phyloP scores from a whole-genome alignment of 2,329 filamentous ascomycete genomes.

The Colletotrichum sp. region DNA sequence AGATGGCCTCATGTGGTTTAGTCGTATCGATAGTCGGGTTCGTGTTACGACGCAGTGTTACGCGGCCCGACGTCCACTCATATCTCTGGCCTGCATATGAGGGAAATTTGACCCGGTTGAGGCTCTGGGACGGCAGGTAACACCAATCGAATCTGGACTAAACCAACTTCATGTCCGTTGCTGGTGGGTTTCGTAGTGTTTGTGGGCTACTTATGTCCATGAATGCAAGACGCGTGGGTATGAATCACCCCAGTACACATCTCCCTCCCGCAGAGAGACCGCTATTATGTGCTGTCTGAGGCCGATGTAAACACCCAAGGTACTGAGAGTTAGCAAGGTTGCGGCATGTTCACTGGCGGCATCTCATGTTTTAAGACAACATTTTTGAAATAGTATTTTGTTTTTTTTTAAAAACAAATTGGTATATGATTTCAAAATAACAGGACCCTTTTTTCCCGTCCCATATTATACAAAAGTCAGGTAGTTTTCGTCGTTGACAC shows the following conservation, averaged over 20 bases:
- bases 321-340: background rate
- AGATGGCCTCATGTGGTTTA: background rate
- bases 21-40: background rate
- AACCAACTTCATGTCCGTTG: background rate
- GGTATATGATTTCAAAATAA: background rate
- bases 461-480: background rate
- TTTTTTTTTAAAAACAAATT: background rate
- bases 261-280: background rate
- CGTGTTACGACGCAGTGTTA: background rate
- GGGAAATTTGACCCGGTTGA: background rate
- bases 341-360: background rate
- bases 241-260: accelerated
- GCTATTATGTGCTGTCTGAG: accelerated
- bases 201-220: background rate
- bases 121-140: background rate
- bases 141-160: background rate
- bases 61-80: background rate
- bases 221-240: background rate
- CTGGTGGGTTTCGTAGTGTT: background rate
- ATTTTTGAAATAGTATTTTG: background rate
- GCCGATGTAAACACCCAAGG: accelerated
- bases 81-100: background rate
- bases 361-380: background rate
- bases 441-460: background rate
- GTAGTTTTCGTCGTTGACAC: background rate